A percentile compares a stretch with the other conserved stretches of the same genome.
These are phyloP conservation scores for Gaeumannomyces sp. DNA, from an alignment of 2,329 filamentous ascomycete genomes.

Conservation along the genomic window DNA sequence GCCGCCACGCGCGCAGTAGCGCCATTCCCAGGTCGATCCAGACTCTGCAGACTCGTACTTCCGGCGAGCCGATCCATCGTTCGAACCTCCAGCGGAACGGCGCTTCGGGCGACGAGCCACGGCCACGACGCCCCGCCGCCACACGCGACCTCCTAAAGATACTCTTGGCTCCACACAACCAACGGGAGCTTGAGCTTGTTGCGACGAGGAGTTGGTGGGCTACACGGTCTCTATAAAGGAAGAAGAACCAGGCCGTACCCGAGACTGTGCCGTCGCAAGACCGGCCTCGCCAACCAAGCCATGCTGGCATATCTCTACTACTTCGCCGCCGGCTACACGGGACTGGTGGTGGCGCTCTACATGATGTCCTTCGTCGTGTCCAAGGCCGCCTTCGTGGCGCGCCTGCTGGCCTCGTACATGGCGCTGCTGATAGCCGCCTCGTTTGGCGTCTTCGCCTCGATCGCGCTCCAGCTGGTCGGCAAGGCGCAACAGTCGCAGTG, in stretches of 20 bases:
- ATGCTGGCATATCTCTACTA: conserved; percentile 30
- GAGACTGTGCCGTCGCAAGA: neutral
- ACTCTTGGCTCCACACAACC: neutral
- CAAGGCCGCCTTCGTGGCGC: conserved; percentile 61
- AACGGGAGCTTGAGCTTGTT: neutral
- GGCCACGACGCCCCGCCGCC: neutral
- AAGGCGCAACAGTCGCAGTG: conserved; percentile 77
- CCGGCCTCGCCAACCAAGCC: neutral
- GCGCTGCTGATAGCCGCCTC: conserved; percentile 52
- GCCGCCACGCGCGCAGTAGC: neutral
- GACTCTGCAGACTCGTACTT: neutral
- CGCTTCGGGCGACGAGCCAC: neutral
- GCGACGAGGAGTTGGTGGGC: neutral
- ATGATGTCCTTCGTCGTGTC: conserved; percentile 53
- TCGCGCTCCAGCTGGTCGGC: conserved; percentile 64
- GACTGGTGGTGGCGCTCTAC: conserved; percentile 52
- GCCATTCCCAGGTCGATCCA: neutral
- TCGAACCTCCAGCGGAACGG: neutral
- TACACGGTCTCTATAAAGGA: neutral
- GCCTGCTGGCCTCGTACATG: conserved; percentile 60
- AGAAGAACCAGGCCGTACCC: neutral
- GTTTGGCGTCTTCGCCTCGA: conserved; percentile 71
- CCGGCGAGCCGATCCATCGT: neutral
- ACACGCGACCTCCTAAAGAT: neutral
- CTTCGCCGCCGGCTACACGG: conserved; percentile 45